These are phyloP conservation scores for Fusarium redolens DNA, from an alignment of 2,329 filamentous ascomycete genomes.

Conservation along the genomic window DNA sequence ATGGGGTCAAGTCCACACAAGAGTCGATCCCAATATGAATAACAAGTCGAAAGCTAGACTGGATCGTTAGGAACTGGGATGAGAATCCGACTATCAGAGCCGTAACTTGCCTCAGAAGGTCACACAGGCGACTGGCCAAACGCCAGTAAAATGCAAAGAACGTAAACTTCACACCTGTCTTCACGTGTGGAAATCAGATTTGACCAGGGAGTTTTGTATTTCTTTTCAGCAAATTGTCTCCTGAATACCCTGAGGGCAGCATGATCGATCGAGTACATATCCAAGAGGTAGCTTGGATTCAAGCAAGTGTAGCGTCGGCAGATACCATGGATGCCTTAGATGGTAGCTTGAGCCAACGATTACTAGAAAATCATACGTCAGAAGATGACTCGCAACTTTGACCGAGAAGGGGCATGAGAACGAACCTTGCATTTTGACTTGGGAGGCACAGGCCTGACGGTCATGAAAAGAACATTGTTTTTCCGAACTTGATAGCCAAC, in stretches of 20 bases:
- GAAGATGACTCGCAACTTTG: neutral
- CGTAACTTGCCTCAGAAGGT: neutral
- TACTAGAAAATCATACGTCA: neutral
- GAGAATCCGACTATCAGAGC: neutral
- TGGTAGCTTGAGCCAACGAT: neutral
- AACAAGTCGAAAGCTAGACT: neutral
- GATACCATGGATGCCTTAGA: neutral
- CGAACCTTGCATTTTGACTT: conserved; percentile 13
- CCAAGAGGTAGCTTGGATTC: neutral
- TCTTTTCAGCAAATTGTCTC: too few species aligned
- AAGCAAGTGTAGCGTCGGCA: neutral
- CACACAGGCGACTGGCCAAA: neutral
- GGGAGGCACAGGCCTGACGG: conserved; percentile 1
- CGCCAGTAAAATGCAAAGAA: neutral
- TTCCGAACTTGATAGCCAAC: conserved; percentile 12
- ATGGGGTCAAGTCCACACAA: fast-evolving
- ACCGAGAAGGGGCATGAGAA: neutral
- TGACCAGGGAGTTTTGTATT: neutral
- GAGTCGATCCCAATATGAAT: neutral
- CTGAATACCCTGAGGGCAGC: neutral
- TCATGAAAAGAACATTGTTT: conserved; percentile 1
- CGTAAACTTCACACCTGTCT: fast-evolving
- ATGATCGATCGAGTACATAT: neutral
- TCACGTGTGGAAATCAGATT: neutral
- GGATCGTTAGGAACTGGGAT: too few species aligned